These are phyloP conservation scores for Waitea zeae DNA, from an alignment of 1,284 basidiomycete species.

Conservation along the genomic window DNA sequence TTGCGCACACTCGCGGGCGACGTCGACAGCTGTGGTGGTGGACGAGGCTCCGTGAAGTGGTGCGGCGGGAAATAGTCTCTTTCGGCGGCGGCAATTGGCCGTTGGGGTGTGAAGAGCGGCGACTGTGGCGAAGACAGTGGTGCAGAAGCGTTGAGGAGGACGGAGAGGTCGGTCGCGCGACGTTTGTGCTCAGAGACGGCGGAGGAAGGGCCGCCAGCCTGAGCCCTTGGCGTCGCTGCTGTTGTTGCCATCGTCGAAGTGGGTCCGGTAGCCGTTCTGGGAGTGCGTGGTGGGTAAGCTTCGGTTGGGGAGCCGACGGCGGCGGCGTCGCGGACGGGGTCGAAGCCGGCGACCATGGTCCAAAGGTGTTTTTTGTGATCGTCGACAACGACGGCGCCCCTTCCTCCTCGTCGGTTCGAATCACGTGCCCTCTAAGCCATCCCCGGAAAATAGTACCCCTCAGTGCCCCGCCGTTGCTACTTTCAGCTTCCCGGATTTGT, in stretches of 20 bases:
- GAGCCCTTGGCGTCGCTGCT: no score
- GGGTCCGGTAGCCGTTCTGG: no score
- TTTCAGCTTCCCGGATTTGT: no score
- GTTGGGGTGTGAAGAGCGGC: conserved; percentile 20
- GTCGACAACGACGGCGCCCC: no score
- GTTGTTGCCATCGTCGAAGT: no score
- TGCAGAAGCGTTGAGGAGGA: conserved; percentile 34
- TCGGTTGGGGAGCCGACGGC: conserved; percentile 40
- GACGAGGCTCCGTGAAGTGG: background rate
- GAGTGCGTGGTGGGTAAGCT: no score
- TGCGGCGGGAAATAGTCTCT: background rate
- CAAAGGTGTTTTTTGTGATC: conserved; percentile 45
- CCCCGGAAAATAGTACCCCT: no score
- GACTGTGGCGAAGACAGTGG: conserved; percentile 14
- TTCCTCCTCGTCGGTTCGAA: no score
- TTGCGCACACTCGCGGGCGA: background rate
- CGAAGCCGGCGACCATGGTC: no score
- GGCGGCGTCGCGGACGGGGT: conserved; percentile 70
- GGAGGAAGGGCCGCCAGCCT: conserved; percentile 29
- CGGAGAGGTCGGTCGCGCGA: conserved; percentile 51
- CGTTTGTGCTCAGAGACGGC: no score
- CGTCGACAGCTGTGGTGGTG: background rate
- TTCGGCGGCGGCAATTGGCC: conserved; percentile 4
- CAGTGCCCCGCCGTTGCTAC: no score
- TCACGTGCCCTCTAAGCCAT: no score